Evolutionary conservation across 768 basidiomycete species (phyloP).

Genomic region (Mycena sanguinolenta): DNA sequence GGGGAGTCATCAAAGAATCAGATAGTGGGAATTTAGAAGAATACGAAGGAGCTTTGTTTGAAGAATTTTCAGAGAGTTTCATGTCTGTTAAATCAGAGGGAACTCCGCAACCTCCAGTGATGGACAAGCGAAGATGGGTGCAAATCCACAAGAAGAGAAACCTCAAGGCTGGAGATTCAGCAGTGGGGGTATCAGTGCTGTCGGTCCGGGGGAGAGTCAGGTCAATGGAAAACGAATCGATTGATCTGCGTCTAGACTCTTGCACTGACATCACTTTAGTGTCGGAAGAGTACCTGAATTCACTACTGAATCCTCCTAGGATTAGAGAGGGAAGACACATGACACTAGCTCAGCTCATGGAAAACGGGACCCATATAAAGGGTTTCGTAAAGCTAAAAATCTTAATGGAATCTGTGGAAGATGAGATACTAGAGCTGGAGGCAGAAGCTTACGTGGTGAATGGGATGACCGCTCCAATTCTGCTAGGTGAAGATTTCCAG

Average conservation of each 20-base stretch:
- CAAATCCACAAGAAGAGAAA: too few relatives aligned
- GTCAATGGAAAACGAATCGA: background rate
- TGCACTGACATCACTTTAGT: background rate
- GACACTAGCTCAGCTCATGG: constrained; percentile 1
- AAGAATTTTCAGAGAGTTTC: background rate
- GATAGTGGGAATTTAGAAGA: too few relatives aligned
- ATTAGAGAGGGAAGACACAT: background rate
- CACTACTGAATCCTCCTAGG: background rate
- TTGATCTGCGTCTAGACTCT: constrained; percentile 4
- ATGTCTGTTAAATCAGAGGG: too few relatives aligned
- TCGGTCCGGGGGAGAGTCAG: background rate
- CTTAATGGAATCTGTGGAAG: background rate
- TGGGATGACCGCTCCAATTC: background rate
- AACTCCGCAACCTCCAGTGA: background rate
- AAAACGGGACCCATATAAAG: background rate
- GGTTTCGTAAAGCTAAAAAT: background rate
- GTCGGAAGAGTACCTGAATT: background rate
- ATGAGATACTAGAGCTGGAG: background rate
- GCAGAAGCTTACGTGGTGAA: background rate
- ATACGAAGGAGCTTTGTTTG: too few relatives aligned
- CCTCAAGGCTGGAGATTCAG: background rate
- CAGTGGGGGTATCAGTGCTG: background rate
- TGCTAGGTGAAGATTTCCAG: background rate
- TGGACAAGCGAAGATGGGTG: too few relatives aligned
- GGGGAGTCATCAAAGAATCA: background rate